Percentiles rank a stretch among this genome's conserved stretches.
phyloP scores from a whole-genome alignment of 345 rosid species.

The Eucalyptus guilfoylei region DNA sequence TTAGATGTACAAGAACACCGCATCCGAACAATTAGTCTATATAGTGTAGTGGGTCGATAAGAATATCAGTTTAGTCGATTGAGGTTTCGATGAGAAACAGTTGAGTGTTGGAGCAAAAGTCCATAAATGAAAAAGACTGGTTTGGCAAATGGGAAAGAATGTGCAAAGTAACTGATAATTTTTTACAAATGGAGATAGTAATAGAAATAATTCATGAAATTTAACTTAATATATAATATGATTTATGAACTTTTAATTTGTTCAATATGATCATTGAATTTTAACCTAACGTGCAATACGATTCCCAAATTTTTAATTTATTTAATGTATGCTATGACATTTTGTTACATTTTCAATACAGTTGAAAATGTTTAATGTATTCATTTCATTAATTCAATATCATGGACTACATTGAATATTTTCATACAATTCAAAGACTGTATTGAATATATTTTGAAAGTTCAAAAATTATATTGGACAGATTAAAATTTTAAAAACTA shows the following conservation, averaged over 20 bases:
- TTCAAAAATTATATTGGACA: no score
- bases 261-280: fast-evolving
- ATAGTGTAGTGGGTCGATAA: no score
- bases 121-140: background rate
- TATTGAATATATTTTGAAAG: fast-evolving
- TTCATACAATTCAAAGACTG: fast-evolving
- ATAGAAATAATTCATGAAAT: no score
- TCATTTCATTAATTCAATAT: no score
- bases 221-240: no score
- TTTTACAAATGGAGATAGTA: no score
- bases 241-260: no score
- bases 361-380: no score
- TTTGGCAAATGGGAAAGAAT: background rate
- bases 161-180: fast-evolving
- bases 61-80: background rate
- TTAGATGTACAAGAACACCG: no score
- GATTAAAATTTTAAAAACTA: no score
- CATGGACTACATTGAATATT: fast-evolving
- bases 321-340: fast-evolving
- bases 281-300: fast-evolving
- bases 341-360: no score
- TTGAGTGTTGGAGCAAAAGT: background rate
- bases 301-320: fast-evolving
- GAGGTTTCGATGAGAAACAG: background rate
- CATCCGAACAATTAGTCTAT: no score